These are phyloP conservation scores for Ophiostoma australiae DNA, from an alignment of 2,329 filamentous ascomycete genomes.

Conservation along the genomic window DNA sequence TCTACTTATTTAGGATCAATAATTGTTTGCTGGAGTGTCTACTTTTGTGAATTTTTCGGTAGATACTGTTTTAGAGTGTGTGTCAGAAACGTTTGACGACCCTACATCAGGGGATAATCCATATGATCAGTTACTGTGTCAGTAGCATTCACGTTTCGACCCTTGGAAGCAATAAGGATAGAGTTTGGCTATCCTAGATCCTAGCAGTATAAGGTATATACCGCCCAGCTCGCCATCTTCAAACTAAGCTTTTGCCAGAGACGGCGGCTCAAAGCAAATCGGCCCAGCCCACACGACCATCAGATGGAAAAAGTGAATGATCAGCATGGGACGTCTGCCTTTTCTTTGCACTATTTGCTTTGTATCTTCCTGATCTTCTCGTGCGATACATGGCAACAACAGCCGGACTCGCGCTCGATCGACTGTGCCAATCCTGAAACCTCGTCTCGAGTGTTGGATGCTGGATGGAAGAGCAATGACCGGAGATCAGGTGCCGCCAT, in stretches of 20 bases:
- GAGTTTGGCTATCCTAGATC: neutral
- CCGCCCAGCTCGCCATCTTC: neutral
- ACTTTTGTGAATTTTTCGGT: neutral
- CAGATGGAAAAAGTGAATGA: neutral
- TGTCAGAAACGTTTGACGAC: constrained; percentile 32
- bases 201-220: neutral
- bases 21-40: neutral
- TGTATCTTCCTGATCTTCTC: neutral
- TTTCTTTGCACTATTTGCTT: neutral
- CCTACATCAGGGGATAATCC: constrained; percentile 11
- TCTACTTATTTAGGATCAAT: too few species aligned
- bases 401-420: neutral
- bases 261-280: neutral
- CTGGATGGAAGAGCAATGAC: too few species aligned
- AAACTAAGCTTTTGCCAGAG: neutral
- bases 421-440: constrained; percentile 8
- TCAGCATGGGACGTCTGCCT: neutral
- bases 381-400: neutral
- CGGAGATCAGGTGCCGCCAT: too few species aligned
- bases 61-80: constrained; percentile 24
- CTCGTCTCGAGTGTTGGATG: neutral
- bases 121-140: neutral
- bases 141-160: too few species aligned
- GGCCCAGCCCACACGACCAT: neutral
- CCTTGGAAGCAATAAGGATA: neutral